Evolutionary conservation across 106 monocot species (phyloP).

Genomic region (Apostasia shenzhenica): DNA sequence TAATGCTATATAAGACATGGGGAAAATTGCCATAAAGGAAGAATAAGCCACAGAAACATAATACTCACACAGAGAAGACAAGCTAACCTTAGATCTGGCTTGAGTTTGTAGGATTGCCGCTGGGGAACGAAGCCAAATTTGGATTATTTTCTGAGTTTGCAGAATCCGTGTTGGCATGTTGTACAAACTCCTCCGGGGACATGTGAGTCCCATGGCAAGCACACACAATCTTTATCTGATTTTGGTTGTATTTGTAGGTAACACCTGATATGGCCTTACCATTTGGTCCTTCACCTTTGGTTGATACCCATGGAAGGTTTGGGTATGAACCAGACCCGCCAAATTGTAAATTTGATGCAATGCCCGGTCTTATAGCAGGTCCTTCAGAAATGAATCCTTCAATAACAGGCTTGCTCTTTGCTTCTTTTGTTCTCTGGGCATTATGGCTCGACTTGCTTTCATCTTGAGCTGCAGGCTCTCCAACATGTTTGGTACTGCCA

Average conservation of each 20-base stretch:
- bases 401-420: slow-evolving; percentile 9
- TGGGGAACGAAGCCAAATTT: slow-evolving; percentile 19
- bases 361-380: slow-evolving; percentile 56
- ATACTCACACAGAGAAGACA: no score
- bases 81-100: slow-evolving; percentile 33
- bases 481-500: slow-evolving; percentile 18
- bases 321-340: slow-evolving; percentile 79
- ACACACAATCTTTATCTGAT: slow-evolving; percentile 82
- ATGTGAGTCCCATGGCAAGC: slow-evolving; percentile 93
- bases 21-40: no score
- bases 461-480: slow-evolving; percentile 22
- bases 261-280: slow-evolving; percentile 89
- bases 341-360: slow-evolving; percentile 59
- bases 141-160: slow-evolving; percentile 20
- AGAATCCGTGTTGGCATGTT: slow-evolving; percentile 54
- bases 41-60: no score
- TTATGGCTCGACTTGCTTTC: slow-evolving; percentile 21
- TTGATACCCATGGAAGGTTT: slow-evolving; percentile 93
- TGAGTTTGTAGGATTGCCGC: slow-evolving; percentile 32
- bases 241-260: slow-evolving; percentile 72
- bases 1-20: no score
- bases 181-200: slow-evolving; percentile 81
- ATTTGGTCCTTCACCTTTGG: slow-evolving; percentile 77
- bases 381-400: slow-evolving; percentile 26
- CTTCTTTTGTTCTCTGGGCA: slow-evolving; percentile 20